Evolutionary conservation across 192 early-diverging fungal species (phyloP).

Genomic region (Linnemannia hyalina): DNA sequence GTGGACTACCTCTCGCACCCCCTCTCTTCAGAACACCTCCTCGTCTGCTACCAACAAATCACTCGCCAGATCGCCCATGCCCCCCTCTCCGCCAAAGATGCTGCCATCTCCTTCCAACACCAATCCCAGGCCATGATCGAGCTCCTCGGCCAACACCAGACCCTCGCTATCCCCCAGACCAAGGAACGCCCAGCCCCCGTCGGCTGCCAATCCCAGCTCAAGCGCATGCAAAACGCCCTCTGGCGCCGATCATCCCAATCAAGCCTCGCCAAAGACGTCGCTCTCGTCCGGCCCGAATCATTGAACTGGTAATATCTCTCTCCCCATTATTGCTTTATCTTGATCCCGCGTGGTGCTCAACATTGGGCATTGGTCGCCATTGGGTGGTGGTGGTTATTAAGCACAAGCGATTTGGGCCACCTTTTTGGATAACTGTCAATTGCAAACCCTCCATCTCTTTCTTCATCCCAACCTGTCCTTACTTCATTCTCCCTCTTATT

Average conservation of each 20-base stretch:
- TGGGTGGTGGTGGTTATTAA: neutral
- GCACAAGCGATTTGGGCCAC: neutral
- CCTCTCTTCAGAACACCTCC: slow-evolving; percentile 43
- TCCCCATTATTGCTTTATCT: neutral
- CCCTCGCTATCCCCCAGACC: slow-evolving; percentile 28
- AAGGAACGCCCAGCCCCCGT: slow-evolving; percentile 46
- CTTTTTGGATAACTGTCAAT: neutral
- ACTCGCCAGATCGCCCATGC: slow-evolving; percentile 53
- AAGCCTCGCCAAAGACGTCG: slow-evolving; percentile 47
- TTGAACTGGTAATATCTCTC: slow-evolving; percentile 46
- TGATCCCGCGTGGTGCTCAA: neutral
- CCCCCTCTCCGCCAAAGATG: slow-evolving; percentile 44
- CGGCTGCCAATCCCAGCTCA: slow-evolving; percentile 37
- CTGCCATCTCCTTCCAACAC: slow-evolving; percentile 48
- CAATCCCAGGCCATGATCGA: slow-evolving; percentile 46
- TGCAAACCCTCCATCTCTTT: slow-evolving; percentile 6
- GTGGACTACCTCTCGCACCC: slow-evolving; percentile 56
- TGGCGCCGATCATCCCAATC: slow-evolving; percentile 49
- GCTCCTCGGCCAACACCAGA: slow-evolving; percentile 35
- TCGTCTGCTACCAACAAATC: slow-evolving; percentile 56
- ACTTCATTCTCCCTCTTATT: neutral
- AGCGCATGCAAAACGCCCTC: slow-evolving; percentile 53
- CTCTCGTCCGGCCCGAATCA: slow-evolving; percentile 48
- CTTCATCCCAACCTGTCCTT: neutral
- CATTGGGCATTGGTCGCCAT: neutral